phyloP scores from a whole-genome alignment of 371 early-diverging fungal genomes.

The Mortierella sp. region DNA sequence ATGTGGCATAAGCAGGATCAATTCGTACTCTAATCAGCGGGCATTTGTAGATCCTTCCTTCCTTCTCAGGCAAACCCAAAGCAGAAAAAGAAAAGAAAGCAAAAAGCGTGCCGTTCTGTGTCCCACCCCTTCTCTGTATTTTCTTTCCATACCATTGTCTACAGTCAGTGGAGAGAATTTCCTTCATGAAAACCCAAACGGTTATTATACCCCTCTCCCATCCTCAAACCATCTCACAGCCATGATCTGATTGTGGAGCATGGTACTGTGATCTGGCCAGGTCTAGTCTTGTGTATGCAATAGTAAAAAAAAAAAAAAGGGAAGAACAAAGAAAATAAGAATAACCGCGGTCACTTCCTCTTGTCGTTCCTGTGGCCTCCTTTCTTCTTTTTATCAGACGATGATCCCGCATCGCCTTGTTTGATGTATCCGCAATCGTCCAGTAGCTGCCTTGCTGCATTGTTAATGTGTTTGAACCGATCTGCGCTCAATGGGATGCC shows the following conservation, averaged over 20 bases:
- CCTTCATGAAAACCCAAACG: background rate
- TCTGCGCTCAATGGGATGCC: slow-evolving; percentile 86
- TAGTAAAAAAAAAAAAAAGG: background rate
- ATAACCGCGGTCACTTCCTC: background rate
- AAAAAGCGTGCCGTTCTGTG: too few relatives aligned
- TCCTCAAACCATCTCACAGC: background rate
- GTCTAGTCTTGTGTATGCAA: too few relatives aligned
- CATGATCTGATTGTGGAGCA: background rate
- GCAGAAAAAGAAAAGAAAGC: too few relatives aligned
- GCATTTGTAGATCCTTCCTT: background rate
- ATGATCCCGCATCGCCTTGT: background rate
- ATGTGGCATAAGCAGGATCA: slow-evolving; percentile 1
- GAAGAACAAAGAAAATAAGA: background rate
- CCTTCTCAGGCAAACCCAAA: too few relatives aligned
- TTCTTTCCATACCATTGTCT: too few relatives aligned
- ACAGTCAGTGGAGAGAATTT: background rate
- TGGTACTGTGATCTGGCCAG: background rate
- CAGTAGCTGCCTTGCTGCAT: slow-evolving; percentile 77
- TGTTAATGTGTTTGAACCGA: slow-evolving; percentile 93
- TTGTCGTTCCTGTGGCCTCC: background rate
- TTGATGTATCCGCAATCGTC: slow-evolving; percentile 72
- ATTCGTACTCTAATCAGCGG: background rate
- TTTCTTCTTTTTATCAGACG: background rate
- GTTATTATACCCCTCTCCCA: background rate
- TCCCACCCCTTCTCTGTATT: background rate